Conservation (phyloP, 2,329 filamentous ascomycete species). For the Xylaria sp. region DNA sequence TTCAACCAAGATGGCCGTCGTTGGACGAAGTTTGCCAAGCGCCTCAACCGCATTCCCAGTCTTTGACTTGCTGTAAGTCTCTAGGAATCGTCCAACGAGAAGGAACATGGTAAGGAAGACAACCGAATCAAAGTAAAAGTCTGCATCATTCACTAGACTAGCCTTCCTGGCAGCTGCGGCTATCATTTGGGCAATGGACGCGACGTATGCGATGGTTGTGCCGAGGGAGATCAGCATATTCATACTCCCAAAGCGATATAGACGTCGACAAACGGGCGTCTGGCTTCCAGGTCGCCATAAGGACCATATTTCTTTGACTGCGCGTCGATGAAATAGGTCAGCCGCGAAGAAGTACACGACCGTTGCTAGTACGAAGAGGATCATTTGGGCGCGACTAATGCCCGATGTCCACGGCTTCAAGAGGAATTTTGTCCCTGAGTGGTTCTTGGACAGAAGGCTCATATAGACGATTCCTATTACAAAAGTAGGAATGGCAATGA, state of each 20-base stretch:
- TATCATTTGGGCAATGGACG: constrained; percentile 73
- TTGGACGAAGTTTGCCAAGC: constrained; percentile 71
- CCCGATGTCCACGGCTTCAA: constrained; percentile 67
- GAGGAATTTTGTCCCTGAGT: constrained; percentile 57
- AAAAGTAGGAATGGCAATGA: constrained; percentile 75
- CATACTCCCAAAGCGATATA: constrained; percentile 96
- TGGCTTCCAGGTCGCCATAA: constrained; percentile 74
- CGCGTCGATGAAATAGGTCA: constrained; percentile 75
- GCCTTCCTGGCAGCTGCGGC: constrained; percentile 47
- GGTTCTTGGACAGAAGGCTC: constrained; percentile 62
- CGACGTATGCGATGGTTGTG: constrained; percentile 80
- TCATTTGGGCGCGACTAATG: constrained; percentile 70
- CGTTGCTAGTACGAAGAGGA: constrained; percentile 74
- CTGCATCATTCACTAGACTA: constrained; percentile 40
- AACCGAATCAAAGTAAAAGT: constrained; percentile 85
- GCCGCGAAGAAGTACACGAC: constrained; percentile 84
- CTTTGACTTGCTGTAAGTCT: constrained; percentile 87
- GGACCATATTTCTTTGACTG: constrained; percentile 69
- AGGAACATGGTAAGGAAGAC: constrained; percentile 89
- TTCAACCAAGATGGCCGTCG: constrained; percentile 66
- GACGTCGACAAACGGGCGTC: constrained; percentile 66
- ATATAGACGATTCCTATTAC: constrained; percentile 87
- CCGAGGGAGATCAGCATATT: constrained; percentile 88
- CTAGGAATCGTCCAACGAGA: constrained; percentile 66
- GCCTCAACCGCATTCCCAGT: constrained; percentile 81